These are phyloP conservation scores for Ogataea haglerorum DNA, from an alignment of 805 yeast genomes.

Conservation along the genomic window DNA sequence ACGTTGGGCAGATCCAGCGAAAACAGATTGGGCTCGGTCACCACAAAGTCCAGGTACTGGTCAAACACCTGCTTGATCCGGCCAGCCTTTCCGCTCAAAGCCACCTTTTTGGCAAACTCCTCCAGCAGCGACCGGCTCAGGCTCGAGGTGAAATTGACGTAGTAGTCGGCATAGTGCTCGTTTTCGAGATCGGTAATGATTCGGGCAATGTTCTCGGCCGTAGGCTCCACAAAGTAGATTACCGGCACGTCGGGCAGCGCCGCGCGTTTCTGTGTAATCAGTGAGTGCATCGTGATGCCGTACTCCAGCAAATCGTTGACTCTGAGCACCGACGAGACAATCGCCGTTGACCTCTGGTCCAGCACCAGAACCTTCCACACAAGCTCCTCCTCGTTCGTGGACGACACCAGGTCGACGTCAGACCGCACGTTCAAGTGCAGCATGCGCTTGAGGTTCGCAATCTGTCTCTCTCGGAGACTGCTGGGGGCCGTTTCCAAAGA, in stretches of 20 bases:
- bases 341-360: conserved; percentile 76
- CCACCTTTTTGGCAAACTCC: conserved; percentile 80
- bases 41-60: conserved; percentile 88
- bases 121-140: conserved; percentile 77
- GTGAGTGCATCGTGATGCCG: conserved; percentile 88
- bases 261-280: conserved; percentile 69
- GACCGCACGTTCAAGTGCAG: conserved; percentile 79
- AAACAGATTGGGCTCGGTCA: conserved; percentile 89
- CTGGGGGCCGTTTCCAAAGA: conserved; percentile 19
- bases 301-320: conserved; percentile 86
- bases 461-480: conserved; percentile 30
- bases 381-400: conserved; percentile 60
- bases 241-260: conserved; percentile 93
- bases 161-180: conserved; percentile 75
- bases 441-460: conserved; percentile 66
- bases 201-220: conserved; percentile 63
- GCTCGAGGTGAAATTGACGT: conserved; percentile 83
- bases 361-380: conserved; percentile 89
- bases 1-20: conserved; percentile 66
- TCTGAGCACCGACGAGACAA: conserved; percentile 85
- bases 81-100: conserved; percentile 64
- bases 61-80: conserved; percentile 87
- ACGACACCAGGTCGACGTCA: conserved; percentile 48
- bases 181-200: conserved; percentile 70
- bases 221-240: conserved; percentile 87